phyloP scores from a whole-genome alignment of 345 rosid species.

The Syzygium aromaticum region DNA sequence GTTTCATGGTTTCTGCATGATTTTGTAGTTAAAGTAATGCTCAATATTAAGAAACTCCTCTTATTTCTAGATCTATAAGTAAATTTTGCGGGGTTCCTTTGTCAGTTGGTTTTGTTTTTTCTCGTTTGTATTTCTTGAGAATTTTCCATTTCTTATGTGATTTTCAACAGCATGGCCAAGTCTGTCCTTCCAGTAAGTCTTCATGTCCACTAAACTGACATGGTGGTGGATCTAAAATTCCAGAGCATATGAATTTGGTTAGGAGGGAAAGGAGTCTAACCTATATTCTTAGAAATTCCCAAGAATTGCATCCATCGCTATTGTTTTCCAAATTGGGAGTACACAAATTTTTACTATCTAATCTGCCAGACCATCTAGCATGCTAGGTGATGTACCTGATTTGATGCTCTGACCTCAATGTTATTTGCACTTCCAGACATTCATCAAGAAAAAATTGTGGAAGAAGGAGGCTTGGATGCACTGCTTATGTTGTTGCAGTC shows the following conservation, averaged over 20 bases:
- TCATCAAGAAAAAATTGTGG: constrained; percentile 83
- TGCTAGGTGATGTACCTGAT: background rate
- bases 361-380: background rate
- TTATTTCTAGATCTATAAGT: background rate
- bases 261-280: background rate
- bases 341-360: background rate
- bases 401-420: background rate
- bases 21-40: background rate
- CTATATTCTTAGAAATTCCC: background rate
- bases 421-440: constrained; percentile 26
- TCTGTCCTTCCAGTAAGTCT: background rate
- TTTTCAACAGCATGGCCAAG: background rate
- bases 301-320: background rate
- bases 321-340: background rate
- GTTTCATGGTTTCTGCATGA: background rate
- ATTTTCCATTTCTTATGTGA: background rate
- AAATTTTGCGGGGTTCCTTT: background rate
- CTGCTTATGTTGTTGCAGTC: constrained; percentile 57
- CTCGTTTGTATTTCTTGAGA: background rate
- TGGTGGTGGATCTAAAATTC: background rate
- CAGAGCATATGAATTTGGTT: background rate
- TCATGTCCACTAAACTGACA: background rate
- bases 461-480: constrained; percentile 92
- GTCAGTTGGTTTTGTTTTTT: background rate
- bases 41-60: background rate